Evolutionary conservation across 1,284 basidiomycete species (phyloP).

Genomic region (Fomes fomentarius): DNA sequence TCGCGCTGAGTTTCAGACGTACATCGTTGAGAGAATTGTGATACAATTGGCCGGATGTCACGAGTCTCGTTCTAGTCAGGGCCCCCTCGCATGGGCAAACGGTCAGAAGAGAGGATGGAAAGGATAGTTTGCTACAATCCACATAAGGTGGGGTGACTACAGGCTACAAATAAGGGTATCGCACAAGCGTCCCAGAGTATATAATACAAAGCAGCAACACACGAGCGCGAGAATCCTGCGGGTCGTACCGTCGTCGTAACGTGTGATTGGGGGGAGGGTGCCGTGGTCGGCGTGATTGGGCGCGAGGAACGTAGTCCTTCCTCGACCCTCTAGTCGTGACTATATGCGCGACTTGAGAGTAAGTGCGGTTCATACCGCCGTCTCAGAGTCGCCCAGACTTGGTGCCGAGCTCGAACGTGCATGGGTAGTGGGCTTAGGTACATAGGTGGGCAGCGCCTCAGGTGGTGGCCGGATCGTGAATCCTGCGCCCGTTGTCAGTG

Average conservation of each 20-base stretch:
- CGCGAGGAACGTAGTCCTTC: too few species aligned
- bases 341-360: background rate
- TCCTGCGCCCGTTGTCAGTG: slow-evolving; percentile 30
- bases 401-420: slow-evolving; percentile 14
- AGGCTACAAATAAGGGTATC: slow-evolving; percentile 19
- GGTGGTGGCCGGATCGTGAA: slow-evolving; percentile 56
- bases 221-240: slow-evolving; percentile 14
- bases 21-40: too few species aligned
- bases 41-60: too few species aligned
- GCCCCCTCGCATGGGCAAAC: too few species aligned
- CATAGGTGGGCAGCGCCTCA: slow-evolving; percentile 62
- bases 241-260: slow-evolving; percentile 15
- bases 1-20: too few species aligned
- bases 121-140: slow-evolving; percentile 11
- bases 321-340: too few species aligned
- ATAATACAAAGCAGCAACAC: slow-evolving; percentile 15
- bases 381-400: slow-evolving; percentile 17
- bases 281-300: too few species aligned
- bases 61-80: too few species aligned
- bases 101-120: background rate
- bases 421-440: slow-evolving; percentile 25
- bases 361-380: slow-evolving; percentile 11
- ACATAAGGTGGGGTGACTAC: slow-evolving; percentile 12
- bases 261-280: slow-evolving; percentile 9
- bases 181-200: background rate